Base-by-base conservation (phyloP, 2,329 filamentous ascomycete genomes). In the Microdochium paspali region DNA sequence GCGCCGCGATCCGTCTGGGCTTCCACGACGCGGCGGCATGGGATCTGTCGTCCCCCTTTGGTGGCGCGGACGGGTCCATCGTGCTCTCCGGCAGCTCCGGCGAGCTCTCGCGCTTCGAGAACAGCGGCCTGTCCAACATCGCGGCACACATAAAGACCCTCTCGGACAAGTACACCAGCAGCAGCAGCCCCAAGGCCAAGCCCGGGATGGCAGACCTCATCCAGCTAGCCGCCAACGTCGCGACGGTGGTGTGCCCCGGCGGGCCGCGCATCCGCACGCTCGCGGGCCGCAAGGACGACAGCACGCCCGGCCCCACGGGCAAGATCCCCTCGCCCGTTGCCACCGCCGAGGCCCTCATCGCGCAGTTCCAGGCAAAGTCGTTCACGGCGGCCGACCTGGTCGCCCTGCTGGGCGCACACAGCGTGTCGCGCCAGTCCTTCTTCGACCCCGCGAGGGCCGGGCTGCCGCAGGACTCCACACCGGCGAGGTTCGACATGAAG, bases 341-440 rank as follows among this genome's bases (percentile, higher is more conserved):
- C 43, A 49, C 60, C 15, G 69, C 70, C 21, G 61, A 70, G 26
- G 61, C 58, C 12, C 61, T 77, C 35, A 65, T 77, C 47, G 52
- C 61, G 3, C 62, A 75, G 7, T 79, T 78, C 57, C 49, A 55
- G 25, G 66, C 66, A 51, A 78, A 79, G 60, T 74, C 73, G 2
- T 72, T 79, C 60, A 61, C 60, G 9, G 59, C 72, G 1, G 59
- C 61, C 24, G 76, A 77, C 46, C 66, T 80, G 3, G 69, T 73
- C 2, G 75, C 77, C 1, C 68, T 80, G 1, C 54, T 80, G 2
- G 77, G 77, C 46, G 75, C 77, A 0, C 77, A 80, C 57, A 70
- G 70, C 3, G 63, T 68, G 7, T 68, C 71, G 7, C 67, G 64
- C 51, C 74, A 79, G 53, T 66, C 63, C 47, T 69, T 69, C 50